Evolutionary conservation across 2,329 filamentous ascomycete species (phyloP).

Genomic region (Fusarium sarcochroum): DNA sequence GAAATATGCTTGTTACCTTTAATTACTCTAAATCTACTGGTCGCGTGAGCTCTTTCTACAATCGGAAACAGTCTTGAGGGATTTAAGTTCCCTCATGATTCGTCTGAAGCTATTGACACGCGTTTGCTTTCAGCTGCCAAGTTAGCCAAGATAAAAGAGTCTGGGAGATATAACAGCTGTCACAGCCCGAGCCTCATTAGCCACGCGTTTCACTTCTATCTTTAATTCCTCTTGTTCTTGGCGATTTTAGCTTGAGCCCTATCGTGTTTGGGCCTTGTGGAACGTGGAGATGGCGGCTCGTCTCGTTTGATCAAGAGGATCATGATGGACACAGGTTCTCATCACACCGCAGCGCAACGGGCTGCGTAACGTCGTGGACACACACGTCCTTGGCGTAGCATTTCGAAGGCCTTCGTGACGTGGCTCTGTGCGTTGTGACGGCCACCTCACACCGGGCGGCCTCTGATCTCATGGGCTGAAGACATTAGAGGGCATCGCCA

Average conservation of each 20-base stretch:
- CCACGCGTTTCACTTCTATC: conserved; percentile 30
- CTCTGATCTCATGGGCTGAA: background rate
- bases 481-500: conserved; percentile 2
- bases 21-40: background rate
- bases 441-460: background rate
- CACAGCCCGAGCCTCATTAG: conserved; percentile 33
- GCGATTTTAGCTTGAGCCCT: conserved; percentile 20
- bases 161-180: background rate
- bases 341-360: background rate
- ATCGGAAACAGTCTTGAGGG: background rate
- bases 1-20: conserved; percentile 30
- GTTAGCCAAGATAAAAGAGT: no score
- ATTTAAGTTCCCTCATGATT: conserved; percentile 5
- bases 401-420: conserved; percentile 7
- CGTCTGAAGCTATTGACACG: conserved; percentile 3
- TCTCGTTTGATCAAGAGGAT: conserved; percentile 2
- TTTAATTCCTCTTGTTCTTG: conserved; percentile 15
- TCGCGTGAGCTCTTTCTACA: conserved; percentile 39
- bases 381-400: conserved; percentile 5
- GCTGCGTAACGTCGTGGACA: conserved; percentile 15
- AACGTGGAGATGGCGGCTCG: conserved; percentile 3
- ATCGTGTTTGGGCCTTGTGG: conserved; percentile 10
- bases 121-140: conserved; percentile 21
- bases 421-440: conserved; percentile 3
- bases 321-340: background rate